A percentile compares a stretch with the other conserved stretches of the same genome.
Conservation (phyloP, 2,329 filamentous ascomycete species). For the Trichoderma aggressivum region DNA sequence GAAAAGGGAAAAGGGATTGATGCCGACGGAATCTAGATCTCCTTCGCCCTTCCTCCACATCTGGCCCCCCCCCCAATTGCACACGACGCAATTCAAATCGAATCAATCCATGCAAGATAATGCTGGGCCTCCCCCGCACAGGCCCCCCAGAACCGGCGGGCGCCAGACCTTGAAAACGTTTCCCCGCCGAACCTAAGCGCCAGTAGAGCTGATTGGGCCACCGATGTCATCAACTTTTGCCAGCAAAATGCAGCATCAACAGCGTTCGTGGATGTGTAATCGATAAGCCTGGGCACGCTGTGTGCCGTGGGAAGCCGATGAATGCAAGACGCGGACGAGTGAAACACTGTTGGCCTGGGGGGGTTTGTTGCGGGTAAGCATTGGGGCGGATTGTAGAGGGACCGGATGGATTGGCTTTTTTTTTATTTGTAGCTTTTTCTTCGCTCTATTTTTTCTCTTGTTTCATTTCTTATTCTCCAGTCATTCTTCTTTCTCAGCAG, state of each 20-base stretch:
- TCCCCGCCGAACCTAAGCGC: conserved; percentile 16
- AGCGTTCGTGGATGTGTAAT: not conserved
- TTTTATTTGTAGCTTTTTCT: not conserved
- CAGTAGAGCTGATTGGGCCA: conserved; percentile 14
- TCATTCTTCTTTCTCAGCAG: not conserved
- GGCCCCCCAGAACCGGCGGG: not conserved
- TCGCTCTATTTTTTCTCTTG: not conserved
- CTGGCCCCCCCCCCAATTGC: not conserved
- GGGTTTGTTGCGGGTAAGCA: not conserved
- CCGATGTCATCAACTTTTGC: conserved; percentile 8
- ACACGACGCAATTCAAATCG: not conserved
- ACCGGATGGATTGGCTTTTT: not conserved
- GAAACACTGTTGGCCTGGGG: not conserved
- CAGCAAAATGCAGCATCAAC: not conserved
- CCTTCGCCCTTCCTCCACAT: not conserved
- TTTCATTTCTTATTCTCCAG: not conserved
- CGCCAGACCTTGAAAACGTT: not conserved
- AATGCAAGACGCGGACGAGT: not conserved
- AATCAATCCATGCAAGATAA: not conserved
- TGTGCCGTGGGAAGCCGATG: conserved; percentile 22
- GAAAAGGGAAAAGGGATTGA: not conserved
- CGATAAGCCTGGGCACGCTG: not conserved
- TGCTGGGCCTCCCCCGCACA: not conserved
- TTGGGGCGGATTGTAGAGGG: not conserved
- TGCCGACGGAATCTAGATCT: not conserved